These are phyloP conservation scores for Neofusicoccum cordaticola DNA, from an alignment of 2,329 filamentous ascomycete genomes.

Conservation along the genomic window DNA sequence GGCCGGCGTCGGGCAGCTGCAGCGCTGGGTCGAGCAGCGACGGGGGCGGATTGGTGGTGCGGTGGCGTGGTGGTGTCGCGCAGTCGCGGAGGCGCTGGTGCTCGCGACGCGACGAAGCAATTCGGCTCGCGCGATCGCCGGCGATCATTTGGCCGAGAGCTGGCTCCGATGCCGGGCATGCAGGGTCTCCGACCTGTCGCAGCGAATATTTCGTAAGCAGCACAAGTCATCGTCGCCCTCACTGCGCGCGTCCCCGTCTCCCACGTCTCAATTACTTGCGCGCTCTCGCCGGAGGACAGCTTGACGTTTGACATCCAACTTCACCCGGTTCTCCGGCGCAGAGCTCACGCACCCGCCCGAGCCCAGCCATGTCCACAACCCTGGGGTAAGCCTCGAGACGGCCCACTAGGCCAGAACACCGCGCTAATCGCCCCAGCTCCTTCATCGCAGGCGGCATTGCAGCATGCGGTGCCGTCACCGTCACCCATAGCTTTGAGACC, in stretches of 20 bases:
- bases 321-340: conserved; percentile 16
- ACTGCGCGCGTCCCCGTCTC: not conserved
- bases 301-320: conserved; percentile 1
- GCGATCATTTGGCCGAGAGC: not conserved
- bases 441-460: conserved; percentile 96
- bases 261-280: not conserved
- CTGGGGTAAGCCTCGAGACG: conserved; percentile 36
- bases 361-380: conserved; percentile 45
- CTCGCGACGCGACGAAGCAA: not conserved
- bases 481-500: conserved; percentile 96
- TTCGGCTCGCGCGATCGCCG: not conserved
- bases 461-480: conserved; percentile 94
- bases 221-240: not conserved
- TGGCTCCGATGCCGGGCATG: conserved; percentile 3
- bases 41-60: not conserved
- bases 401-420: not conserved
- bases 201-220: conserved; percentile 9
- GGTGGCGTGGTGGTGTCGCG: not conserved
- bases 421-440: conserved; percentile 52
- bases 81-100: not conserved
- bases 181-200: not conserved
- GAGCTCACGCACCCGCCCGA: not conserved
- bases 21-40: not conserved
- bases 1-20: not conserved
- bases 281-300: conserved; percentile 16